phyloP scores from a whole-genome alignment of 805 yeast species.

The Spathaspora arborariae region DNA sequence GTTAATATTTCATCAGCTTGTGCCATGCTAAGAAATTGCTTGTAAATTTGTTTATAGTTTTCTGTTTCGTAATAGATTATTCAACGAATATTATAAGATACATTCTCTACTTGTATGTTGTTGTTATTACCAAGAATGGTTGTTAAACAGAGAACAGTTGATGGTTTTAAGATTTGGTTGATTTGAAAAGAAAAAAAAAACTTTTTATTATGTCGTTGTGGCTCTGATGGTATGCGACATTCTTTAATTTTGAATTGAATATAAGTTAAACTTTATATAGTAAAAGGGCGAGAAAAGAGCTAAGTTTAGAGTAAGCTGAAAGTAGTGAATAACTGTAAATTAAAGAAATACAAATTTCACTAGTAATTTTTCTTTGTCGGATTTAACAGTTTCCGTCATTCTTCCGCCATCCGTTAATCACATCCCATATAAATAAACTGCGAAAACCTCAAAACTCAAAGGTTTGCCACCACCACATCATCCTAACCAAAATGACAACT shows the following conservation, averaged over 20 bases:
- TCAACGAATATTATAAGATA: not conserved
- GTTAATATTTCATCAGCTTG: conserved; percentile 12
- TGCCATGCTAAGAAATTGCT: conserved; percentile 1
- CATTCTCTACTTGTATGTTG: not conserved
- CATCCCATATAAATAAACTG: not conserved
- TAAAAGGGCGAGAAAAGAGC: no score
- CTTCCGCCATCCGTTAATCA: not conserved
- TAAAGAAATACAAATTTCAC: no score
- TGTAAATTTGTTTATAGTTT: not conserved
- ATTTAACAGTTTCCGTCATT: not conserved
- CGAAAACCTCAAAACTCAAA: no score
- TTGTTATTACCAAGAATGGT: not conserved
- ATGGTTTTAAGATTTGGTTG: not conserved
- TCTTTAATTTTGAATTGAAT: no score
- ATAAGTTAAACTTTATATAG: no score
- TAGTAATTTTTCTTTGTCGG: not conserved
- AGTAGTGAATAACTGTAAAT: no score
- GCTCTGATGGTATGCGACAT: no score
- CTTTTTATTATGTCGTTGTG: not conserved
- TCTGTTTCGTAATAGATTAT: not conserved
- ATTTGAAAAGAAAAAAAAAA: not conserved
- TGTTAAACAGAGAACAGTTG: not conserved
- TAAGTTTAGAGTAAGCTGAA: no score
- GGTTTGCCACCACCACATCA: not conserved
- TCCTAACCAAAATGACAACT: not conserved